Evolutionary conservation across 495 filamentous ascomycete species (phyloP), one percentile per base, ranked within the genome.

Genomic region (Penicillium riverlandense): DNA sequence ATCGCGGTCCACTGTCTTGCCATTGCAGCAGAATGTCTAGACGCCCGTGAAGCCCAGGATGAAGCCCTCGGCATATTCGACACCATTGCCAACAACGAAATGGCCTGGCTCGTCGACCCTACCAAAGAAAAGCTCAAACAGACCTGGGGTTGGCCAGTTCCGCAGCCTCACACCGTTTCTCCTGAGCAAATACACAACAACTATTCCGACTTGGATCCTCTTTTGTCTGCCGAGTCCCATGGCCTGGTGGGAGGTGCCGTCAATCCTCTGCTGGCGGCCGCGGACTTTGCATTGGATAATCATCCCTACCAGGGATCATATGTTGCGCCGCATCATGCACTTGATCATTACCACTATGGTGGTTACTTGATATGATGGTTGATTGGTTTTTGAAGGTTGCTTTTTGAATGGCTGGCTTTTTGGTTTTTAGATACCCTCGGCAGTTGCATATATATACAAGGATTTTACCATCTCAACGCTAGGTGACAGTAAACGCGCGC

Each of bases 11-110:
- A 85, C 9, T 88, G 85, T 27, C 71, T 97, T 14, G 79, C 80
- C 29, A 83, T 90, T 37, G 89, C 86, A 11, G 83, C 84, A n/a
- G 82, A 85, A 57, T 84, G 76, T 30, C 64, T 97, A 6, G 77
- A 75, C 4, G 71, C 77, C 30, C 75, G 76, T 8, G 68, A 74
- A 28, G 84, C 96, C 48, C 90, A 94, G 66, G 80, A 86, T 53
- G 90, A 96, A 61, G 83, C 86, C 5, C 63, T 96, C n/a, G 50
- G 72, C 4, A 88, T 92, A 35, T 71, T 98, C 40, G 77, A 84
- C 16, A 76, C 74, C 47, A 86, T 95, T 22, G 6, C 22, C 44
- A 72, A 73, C n/a, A 78, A 76, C 42, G 81, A 88, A 49, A 88
- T 85, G 0, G 86, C 85, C 35, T 95, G 88, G 88, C 78, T 74